Conservation (phyloP, 345 rosid genomes). For the Eucalyptus albens region DNA sequence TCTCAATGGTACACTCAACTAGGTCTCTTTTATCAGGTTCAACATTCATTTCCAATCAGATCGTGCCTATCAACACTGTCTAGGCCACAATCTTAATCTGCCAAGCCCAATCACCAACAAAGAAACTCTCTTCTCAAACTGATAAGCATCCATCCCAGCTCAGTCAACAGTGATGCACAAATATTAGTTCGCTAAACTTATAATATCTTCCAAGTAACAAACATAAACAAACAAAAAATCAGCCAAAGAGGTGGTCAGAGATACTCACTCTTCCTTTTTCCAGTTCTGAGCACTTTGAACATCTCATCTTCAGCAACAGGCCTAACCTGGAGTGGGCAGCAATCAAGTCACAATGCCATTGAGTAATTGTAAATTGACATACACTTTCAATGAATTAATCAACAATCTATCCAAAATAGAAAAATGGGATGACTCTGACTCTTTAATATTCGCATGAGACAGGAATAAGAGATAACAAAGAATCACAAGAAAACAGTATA, state of each 20-base stretch:
- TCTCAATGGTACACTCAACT: background rate
- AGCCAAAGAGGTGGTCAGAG: background rate
- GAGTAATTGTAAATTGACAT: background rate
- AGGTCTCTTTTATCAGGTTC: background rate
- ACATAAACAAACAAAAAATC: background rate
- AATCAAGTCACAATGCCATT: background rate
- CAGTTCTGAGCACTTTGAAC: constrained; percentile 86
- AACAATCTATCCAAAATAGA: background rate
- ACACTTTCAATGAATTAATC: background rate
- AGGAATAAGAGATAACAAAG: background rate
- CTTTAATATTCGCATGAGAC: background rate
- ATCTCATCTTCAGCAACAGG: constrained; percentile 99
- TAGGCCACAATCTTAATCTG: background rate
- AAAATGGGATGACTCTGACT: background rate
- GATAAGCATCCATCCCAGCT: background rate
- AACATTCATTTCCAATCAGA: background rate
- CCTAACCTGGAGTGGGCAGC: constrained; percentile 48
- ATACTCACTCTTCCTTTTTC: constrained; percentile 79
- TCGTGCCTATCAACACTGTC: background rate
- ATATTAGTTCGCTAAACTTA: background rate
- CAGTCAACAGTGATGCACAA: background rate
- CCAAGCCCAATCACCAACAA: background rate
- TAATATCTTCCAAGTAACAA: background rate
- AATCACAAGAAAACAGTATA: background rate
- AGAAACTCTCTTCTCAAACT: background rate